These are phyloP conservation scores for Apiotrichum brassicae DNA, from an alignment of 1,284 basidiomycete genomes.

Conservation along the genomic window DNA sequence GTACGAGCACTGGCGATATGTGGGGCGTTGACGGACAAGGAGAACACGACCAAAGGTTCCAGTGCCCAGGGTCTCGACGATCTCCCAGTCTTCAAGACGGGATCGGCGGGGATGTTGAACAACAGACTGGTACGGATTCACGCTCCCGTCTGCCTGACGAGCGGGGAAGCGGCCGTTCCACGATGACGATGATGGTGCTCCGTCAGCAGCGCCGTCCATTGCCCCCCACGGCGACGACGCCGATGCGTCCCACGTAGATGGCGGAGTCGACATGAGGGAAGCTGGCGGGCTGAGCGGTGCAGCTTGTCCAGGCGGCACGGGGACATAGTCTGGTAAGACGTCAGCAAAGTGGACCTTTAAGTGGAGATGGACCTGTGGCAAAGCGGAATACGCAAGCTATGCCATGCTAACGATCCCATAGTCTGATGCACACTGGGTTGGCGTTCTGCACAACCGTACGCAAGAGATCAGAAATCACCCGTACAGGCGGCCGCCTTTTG, in stretches of 20 bases:
- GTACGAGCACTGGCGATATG: slow-evolving; percentile 42
- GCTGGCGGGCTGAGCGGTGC: slow-evolving; percentile 35
- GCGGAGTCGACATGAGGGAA: slow-evolving; percentile 37
- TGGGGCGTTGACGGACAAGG: slow-evolving; percentile 45
- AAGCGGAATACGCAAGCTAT: too few species aligned
- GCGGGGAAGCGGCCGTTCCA: slow-evolving; percentile 7
- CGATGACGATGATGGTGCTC: slow-evolving; percentile 5
- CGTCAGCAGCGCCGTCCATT: slow-evolving; percentile 20
- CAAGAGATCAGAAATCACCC: too few species aligned
- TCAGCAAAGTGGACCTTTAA: too few species aligned
- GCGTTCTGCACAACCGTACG: too few species aligned
- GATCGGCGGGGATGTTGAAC: slow-evolving; percentile 19
- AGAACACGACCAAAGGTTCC: slow-evolving; percentile 48
- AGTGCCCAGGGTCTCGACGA: slow-evolving; percentile 47
- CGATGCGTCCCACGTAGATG: slow-evolving; percentile 27
- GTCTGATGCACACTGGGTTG: too few species aligned
- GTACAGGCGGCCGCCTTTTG: too few species aligned
- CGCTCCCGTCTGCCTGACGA: neutral
- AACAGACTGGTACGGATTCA: slow-evolving; percentile 4
- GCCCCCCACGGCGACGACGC: slow-evolving; percentile 21
- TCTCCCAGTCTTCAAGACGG: slow-evolving; percentile 44
- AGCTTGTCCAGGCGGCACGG: slow-evolving; percentile 15
- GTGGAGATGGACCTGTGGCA: too few species aligned
- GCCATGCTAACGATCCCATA: too few species aligned
- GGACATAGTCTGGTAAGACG: slow-evolving; percentile 12